These are phyloP conservation scores for Neurospora pannonica DNA, from an alignment of 495 filamentous ascomycete genomes.

Conservation along the genomic window DNA sequence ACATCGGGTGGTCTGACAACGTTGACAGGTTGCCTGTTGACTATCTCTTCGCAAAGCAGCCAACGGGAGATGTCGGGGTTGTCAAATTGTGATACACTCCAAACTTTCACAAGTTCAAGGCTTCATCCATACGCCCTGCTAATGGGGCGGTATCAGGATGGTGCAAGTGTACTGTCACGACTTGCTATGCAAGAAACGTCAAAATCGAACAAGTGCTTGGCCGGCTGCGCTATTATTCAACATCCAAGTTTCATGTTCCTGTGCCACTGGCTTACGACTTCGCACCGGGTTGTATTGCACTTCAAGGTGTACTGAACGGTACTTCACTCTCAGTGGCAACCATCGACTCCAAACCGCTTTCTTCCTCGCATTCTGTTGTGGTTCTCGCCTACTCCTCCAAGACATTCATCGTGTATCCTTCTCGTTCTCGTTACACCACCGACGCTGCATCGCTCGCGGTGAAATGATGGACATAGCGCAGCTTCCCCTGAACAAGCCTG, in stretches of 20 bases:
- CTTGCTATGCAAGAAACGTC: background rate
- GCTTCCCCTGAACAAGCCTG: constrained; percentile 30
- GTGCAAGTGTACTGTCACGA: background rate
- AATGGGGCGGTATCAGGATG: background rate
- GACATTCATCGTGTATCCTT: background rate
- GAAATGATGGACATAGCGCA: constrained; percentile 27
- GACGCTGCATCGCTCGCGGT: background rate
- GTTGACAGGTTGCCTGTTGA: background rate
- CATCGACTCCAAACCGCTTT: background rate
- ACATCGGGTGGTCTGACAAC: background rate
- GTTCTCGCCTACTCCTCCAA: background rate
- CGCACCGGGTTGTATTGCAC: background rate
- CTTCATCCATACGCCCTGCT: background rate
- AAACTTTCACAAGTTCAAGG: background rate
- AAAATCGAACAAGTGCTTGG: background rate
- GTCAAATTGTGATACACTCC: background rate
- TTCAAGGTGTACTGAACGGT: background rate
- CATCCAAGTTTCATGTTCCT: background rate
- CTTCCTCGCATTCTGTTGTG: background rate
- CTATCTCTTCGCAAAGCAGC: background rate
- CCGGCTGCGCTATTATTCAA: background rate
- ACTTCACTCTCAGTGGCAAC: background rate
- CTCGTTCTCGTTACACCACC: background rate
- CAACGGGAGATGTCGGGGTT: background rate
- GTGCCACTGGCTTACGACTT: background rate